phyloP scores from a whole-genome alignment of 2,329 filamentous ascomycete genomes.

The Fusarium proliferatum region DNA sequence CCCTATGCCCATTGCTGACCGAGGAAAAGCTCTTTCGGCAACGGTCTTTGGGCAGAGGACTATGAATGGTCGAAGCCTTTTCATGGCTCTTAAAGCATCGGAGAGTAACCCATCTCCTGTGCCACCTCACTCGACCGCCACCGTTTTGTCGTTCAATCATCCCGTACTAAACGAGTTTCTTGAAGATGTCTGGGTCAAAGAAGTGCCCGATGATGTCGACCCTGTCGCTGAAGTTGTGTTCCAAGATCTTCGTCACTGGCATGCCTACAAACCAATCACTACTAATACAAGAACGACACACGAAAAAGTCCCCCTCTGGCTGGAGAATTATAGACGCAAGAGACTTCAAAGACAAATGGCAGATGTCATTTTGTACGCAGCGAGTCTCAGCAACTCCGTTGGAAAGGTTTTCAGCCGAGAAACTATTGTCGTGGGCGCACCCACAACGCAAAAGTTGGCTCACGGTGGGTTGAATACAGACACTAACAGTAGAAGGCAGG shows the following conservation, averaged over 20 bases:
- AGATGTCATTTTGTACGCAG: neutral
- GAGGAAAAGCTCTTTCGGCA: neutral
- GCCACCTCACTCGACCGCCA: neutral
- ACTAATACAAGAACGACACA: neutral
- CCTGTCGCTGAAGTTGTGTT: neutral
- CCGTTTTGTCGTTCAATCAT: neutral
- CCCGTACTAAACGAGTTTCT: neutral
- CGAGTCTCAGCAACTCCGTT: neutral
- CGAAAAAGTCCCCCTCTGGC: neutral
- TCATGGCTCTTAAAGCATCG: neutral
- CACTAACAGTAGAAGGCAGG: neutral
- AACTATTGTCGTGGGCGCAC: neutral
- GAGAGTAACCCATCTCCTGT: neutral
- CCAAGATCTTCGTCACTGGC: neutral
- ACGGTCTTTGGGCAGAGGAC: accelerated
- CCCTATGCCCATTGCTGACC: neutral
- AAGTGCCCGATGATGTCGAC: neutral
- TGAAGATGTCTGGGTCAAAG: neutral
- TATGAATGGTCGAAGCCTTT: neutral
- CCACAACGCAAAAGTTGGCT: neutral
- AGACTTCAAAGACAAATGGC: neutral
- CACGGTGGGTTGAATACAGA: neutral
- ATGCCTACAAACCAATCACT: neutral
- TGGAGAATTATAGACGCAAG: neutral
- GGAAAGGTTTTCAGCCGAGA: neutral